Evolutionary conservation across 805 yeast genomes (phyloP), one percentile per base, ranked within the genome.

Genomic region (Candida railenensis): DNA sequence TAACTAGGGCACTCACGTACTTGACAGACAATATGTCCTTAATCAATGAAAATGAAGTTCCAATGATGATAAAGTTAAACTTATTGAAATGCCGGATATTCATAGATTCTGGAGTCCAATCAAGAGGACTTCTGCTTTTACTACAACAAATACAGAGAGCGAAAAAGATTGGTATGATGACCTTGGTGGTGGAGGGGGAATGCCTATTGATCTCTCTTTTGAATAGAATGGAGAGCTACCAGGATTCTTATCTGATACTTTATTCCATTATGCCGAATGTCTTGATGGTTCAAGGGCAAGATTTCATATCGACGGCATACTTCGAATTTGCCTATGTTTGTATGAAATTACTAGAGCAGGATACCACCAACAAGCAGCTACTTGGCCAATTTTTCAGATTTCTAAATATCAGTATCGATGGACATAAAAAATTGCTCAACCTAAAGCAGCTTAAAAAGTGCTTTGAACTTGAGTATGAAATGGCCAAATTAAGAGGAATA

Each of bases 121-220:
- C 75, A 8, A 69, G 85, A 47, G 80, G 78, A 0, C 51, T 84
- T 7, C 74, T 85, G 0, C 56, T 75, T 16, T 54, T 82, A 0
- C 57, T 78, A 4, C 79, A 78, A 49, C 71, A 81, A 43, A 61
- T 85, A 1, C 73, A 76, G 40, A 55, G 70, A 11, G 77, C 86
- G 0, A 70, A 72, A 18, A 56, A 60, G 3, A 67, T 77, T 7
- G 80, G 84, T 1, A 69, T 78, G 45, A 59, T 69, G 2, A 58
- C 76, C 0, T 57, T 77, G 7, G 59, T 73, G 1, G 67, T 76
- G 1, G 81, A 80, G 48, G 79, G 81, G 0, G 55, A 77, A 2
- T 47, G 80, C 4, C 58, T 73, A 2, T 59, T 86, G 22, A 65
- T 77, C 21, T 67, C 74, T 14, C 61, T 80, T 2, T 56, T 84